Evolutionary conservation across 169 alveolate genomes (phyloP), one percentile per base, ranked within the genome.

Genomic region (Plasmodium vivax): DNA sequence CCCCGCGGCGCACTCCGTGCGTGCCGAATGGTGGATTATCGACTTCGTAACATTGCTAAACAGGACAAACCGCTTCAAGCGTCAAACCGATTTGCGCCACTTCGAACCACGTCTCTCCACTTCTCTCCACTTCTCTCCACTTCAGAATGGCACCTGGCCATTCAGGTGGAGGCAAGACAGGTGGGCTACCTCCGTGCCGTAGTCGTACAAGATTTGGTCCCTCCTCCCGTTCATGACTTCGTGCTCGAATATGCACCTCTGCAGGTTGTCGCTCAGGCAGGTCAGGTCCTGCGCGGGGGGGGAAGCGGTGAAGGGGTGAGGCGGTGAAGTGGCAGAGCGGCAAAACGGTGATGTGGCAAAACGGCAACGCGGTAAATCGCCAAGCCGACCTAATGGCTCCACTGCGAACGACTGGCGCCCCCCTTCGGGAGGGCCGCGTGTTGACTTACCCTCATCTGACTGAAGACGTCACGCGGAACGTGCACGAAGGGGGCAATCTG

Each of bases 141-240:
- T 51, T 82, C 62, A 85, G 41, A 85, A 85, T 14, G 43, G 62
- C 27, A 51, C 74, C 62, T 85, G 77, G 45, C 81, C 41, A 71
- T 38, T 75, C 80, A 34, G 45, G 41, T 74, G 77, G 8, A 85
- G 58, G 43, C 93, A 85, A 77, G 93, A 85, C 16, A 85, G 62
- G 68, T 85, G 87, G 6, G 93, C 93, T 34, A 85, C n/a, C 43
- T 85, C 93, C 41, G 73, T 47, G 9, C 93, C 93, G 45, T 85
- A 85, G 41, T 85, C 93, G 47, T 85, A 85, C 34, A 85, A 32
- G 0, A 85, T 85, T 34, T 75, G 87, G 77, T 58, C 93, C n/a
- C 56, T 74, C n/a, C 19, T 85, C 38, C 73, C 56, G 43, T 56
- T 79, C 85, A 85, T 56, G 43, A 85, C 81, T 54, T 85, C 93